phyloP scores from a whole-genome alignment of 2,329 filamentous ascomycete genomes.

The Fusarium sp. region DNA sequence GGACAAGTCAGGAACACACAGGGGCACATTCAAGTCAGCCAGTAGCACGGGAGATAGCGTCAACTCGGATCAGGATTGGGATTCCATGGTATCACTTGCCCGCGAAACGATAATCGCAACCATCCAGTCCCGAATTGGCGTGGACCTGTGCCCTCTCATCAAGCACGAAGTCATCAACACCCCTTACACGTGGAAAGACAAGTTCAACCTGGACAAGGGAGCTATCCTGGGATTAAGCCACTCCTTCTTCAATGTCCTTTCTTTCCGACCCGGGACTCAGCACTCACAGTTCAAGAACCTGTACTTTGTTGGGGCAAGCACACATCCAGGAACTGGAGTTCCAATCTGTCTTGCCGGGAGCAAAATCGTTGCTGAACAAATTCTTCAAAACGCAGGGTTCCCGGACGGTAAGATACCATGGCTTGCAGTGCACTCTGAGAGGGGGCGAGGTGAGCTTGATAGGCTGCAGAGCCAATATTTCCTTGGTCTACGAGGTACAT shows the following conservation, averaged over 20 bases:
- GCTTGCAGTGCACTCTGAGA: neutral
- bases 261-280: slow-evolving; percentile 71
- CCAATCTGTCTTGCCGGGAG: slow-evolving; percentile 79
- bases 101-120: slow-evolving; percentile 71
- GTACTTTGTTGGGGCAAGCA: slow-evolving; percentile 81
- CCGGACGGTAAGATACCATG: slow-evolving; percentile 24
- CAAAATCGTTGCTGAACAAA: slow-evolving; percentile 66
- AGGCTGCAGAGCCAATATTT: neutral
- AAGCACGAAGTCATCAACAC: slow-evolving; percentile 74
- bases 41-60: neutral
- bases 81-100: slow-evolving; percentile 67
- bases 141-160: slow-evolving; percentile 61
- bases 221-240: slow-evolving; percentile 79
- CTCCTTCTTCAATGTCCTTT: slow-evolving; percentile 79
- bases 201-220: slow-evolving; percentile 81
- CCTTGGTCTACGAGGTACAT: neutral
- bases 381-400: slow-evolving; percentile 42
- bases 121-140: slow-evolving; percentile 70
- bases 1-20: slow-evolving; percentile 27
- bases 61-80: slow-evolving; percentile 57
- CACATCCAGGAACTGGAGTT: slow-evolving; percentile 81
- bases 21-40: slow-evolving; percentile 19
- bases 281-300: slow-evolving; percentile 62
- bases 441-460: slow-evolving; percentile 12
- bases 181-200: slow-evolving; percentile 71